Evolutionary conservation across 257 asterid genomes (phyloP), one percentile per base, ranked within the genome.

Genomic region (Phtheirospermum japonicum): DNA sequence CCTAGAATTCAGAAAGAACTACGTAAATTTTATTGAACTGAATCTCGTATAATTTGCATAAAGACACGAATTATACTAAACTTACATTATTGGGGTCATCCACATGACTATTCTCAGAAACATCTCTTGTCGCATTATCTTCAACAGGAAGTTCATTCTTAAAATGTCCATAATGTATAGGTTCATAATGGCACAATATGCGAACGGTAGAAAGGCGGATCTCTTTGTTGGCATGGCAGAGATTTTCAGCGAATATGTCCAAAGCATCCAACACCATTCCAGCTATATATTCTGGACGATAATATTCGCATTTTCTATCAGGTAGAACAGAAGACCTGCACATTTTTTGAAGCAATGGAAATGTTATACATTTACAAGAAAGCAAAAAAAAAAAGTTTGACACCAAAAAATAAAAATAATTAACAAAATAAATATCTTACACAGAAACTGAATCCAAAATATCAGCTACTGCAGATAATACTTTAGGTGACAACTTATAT

Each of bases 401-500:
- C 23, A 56, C 40, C 54, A 54, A 20, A 33, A 73, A 42, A 65
- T 5, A 33, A 1, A 59, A 5, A 31, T 31, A 4, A 32, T 43
- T 49, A 39, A 71, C 37, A 45, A 5, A 39, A 32, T 9, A 26
- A 61, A 26, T 18, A 49, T 56, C 85, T 72, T 72, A 93, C 99
- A 67, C 85, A 63, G 59, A 77, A 49, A 70, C 56, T 23, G 83
- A 87, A 71, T 87, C 95, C 83, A 93, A 67, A 55, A 80, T 68
- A 66, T 84, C 91, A 60, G 96, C 97, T 5, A 87, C 93, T 14
- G 94, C 79, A 75, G 90, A 80, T 72, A 93, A 73, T 72, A 93
- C 71, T 66, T 89, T 90, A 53, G 91, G 82, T 60, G 91, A 83
- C 56, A 76, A 67, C 65, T 68, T 75, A 67, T 87, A 76, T 76